Percentiles rank a stretch among this genome's conserved stretches.
Evolutionary conservation across 257 asterid species (phyloP).

Genomic region (Salvia miltiorrhiza): DNA sequence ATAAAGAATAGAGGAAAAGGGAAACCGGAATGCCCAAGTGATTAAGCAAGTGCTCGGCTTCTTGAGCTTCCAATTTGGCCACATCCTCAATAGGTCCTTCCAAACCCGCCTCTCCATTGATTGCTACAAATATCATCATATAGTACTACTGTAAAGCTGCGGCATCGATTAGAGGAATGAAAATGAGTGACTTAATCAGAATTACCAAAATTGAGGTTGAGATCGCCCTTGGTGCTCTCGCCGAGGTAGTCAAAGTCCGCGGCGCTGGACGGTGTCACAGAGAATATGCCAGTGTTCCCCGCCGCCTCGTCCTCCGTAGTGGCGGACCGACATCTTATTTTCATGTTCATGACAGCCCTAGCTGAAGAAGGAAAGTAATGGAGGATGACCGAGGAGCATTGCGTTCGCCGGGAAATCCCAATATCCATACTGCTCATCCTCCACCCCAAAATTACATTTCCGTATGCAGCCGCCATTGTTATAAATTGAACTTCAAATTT

Average conservation of each 20-base stretch:
- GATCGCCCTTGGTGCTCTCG: conserved; percentile 83
- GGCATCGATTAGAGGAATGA: not conserved
- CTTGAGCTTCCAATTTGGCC: conserved; percentile 69
- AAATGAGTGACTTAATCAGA: not conserved
- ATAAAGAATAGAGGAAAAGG: not conserved
- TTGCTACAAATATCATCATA: conserved; percentile 27
- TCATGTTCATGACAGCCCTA: not conserved
- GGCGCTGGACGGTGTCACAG: conserved; percentile 44
- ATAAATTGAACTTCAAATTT: not conserved
- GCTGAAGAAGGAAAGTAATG: not conserved
- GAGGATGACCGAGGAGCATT: conserved; percentile 9
- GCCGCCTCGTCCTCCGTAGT: conserved; percentile 16
- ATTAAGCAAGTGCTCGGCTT: conserved; percentile 62
- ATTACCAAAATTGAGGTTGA: conserved; percentile 42
- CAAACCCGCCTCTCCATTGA: conserved; percentile 38
- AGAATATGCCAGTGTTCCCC: conserved; percentile 36
- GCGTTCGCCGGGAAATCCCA: conserved; percentile 1
- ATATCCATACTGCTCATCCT: not conserved
- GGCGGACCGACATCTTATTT: conserved; percentile 24
- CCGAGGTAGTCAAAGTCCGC: conserved; percentile 74
- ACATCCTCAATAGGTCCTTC: conserved; percentile 78
- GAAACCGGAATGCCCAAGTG: conserved; percentile 63
- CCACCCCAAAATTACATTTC: conserved; percentile 4
- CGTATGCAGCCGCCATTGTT: conserved; percentile 22
- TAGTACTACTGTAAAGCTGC: not conserved